Percentiles rank a stretch among this genome's conserved stretches.
Conservation (phyloP, 2,329 filamentous ascomycete species). For the Stachybotrys chlorohalonatus region DNA sequence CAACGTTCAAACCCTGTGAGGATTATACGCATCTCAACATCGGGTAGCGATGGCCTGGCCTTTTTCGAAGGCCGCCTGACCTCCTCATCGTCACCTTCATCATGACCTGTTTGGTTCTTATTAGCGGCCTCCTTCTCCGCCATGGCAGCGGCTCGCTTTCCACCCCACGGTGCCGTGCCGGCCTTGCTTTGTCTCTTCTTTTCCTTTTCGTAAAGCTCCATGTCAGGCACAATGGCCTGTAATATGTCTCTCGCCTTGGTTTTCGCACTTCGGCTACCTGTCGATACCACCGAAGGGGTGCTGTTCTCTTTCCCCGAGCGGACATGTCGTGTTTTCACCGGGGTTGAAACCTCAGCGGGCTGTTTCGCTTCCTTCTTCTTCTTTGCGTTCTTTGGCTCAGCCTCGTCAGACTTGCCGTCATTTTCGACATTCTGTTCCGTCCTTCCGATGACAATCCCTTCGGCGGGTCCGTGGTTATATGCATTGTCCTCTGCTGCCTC, state of each 20-base stretch:
- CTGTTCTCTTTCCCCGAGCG: constrained; percentile 73
- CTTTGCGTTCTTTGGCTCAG: constrained; percentile 18
- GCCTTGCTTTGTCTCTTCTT: constrained; percentile 60
- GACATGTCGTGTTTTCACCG: constrained; percentile 31
- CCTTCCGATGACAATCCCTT: constrained; percentile 35
- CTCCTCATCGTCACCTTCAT: constrained; percentile 35
- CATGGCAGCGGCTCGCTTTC: constrained; percentile 51
- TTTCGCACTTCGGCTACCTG: constrained; percentile 79
- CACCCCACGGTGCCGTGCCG: constrained; percentile 45
- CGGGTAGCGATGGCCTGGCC: constrained; percentile 48
- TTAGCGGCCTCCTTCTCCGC: constrained; percentile 44
- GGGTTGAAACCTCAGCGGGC: constrained; percentile 23
- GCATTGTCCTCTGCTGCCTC: constrained; percentile 43
- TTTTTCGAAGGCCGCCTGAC: constrained; percentile 50
- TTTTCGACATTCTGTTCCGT: constrained; percentile 28
- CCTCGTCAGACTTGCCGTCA: constrained; percentile 32
- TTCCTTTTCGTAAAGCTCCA: constrained; percentile 87
- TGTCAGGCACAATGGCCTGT: constrained; percentile 71
- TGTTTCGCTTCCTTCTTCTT: constrained; percentile 15
- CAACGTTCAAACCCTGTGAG: constrained; percentile 80
- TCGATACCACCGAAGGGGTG: constrained; percentile 59
- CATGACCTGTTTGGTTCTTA: constrained; percentile 31
- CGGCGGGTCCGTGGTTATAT: constrained; percentile 34
- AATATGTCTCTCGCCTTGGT: constrained; percentile 70
- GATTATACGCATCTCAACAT: constrained; percentile 65